Base-by-base conservation (phyloP, 768 basidiomycete genomes). In the Tylopilus subfusipes region DNA sequence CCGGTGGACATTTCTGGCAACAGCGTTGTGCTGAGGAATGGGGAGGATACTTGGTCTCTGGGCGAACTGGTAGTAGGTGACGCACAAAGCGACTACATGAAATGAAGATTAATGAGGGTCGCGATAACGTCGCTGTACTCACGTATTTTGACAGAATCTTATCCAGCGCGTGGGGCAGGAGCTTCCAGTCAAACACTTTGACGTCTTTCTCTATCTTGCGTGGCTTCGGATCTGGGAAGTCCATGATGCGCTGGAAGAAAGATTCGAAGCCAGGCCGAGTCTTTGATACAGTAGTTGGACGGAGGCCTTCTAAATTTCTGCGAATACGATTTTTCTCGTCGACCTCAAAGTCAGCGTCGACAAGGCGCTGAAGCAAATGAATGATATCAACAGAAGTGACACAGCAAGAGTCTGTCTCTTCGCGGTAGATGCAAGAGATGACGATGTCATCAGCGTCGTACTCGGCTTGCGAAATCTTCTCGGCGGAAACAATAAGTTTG, bases 271-370 rank as follows among this genome's bases (percentile, higher is more conserved):
- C 88, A 0, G 80, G 74, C 61, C 90, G 88, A 67, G 83, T 82
- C 75, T 97, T 99, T 27, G 89, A 88, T 4, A 98, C 85, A 1
- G 95, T 97, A 51, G 83, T 87, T 1, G 96, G 96, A 48, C 86
- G 80, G 65, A 97, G 88, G 24, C 90, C 92, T 70, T 99, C 95
- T 29, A 99, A 76, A 71, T 98, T 98, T 53, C 95, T 81, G 57
- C 96, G 78, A 63, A 98, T 96, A 49, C 96, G 79, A 65, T 98
- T 98, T 79, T 96, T 98, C 78, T 98, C 96, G 71, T 97, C 93
- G 45, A 97, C 89, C 29, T 85, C 86, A 65, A 97, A 95, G 47
- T 87, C 79, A 4, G 75, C 73, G 42, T 88, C 91, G 38, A 83
- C 79, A 45, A 88, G 73, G 2, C 81, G 79, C 73, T 98, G 93